Conservation (phyloP, 306 rosid genomes). For the Prunus dulcis region DNA sequence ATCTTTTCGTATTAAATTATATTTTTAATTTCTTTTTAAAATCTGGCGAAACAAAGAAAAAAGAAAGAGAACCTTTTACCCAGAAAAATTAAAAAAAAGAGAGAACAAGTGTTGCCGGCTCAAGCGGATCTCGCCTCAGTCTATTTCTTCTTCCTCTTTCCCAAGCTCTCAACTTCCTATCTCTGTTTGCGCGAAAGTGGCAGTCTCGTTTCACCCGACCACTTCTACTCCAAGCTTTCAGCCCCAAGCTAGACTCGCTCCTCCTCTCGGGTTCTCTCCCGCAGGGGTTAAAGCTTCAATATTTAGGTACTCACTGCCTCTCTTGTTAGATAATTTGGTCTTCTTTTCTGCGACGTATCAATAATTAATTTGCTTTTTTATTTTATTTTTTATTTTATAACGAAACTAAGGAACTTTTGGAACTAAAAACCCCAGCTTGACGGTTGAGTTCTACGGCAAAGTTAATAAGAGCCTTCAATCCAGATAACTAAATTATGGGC, state of each 20-base stretch:
- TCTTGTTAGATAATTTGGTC: neutral
- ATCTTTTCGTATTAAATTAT: no score
- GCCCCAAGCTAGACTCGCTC: slow-evolving; percentile 32
- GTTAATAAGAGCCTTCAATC: slow-evolving; percentile 58
- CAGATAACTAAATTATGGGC: slow-evolving; percentile 41
- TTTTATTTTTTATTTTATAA: neutral
- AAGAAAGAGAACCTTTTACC: no score
- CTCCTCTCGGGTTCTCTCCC: slow-evolving; percentile 50
- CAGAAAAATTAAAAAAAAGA: neutral
- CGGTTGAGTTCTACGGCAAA: slow-evolving; percentile 66
- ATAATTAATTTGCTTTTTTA: slow-evolving; percentile 7
- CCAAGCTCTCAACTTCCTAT: neutral
- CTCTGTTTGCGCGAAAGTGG: slow-evolving; percentile 36
- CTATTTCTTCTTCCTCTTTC: neutral
- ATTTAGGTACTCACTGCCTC: slow-evolving; percentile 37
- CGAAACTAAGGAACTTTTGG: slow-evolving; percentile 45
- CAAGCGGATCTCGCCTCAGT: neutral
- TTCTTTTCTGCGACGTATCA: neutral
- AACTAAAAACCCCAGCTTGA: slow-evolving; percentile 51
- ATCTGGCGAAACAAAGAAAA: no score
- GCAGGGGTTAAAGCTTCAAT: slow-evolving; percentile 57
- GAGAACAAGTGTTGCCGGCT: neutral
- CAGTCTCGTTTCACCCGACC: slow-evolving; percentile 49
- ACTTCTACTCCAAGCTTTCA: slow-evolving; percentile 41
- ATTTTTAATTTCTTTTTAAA: no score